phyloP scores from a whole-genome alignment of 2,329 filamentous ascomycete genomes.

The Pezicula carpinea region DNA sequence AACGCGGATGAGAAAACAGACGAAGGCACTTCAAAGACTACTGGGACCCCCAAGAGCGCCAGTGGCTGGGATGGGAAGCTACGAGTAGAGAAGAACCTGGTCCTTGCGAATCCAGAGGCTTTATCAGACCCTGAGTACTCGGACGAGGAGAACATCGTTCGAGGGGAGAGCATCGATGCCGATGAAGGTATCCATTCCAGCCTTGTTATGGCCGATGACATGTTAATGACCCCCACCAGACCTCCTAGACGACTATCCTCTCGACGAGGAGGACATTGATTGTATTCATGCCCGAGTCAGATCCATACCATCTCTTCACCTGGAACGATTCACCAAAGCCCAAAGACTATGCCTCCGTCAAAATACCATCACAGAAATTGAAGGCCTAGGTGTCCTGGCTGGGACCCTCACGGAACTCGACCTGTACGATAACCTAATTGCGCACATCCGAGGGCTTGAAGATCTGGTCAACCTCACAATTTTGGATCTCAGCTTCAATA shows the following conservation, averaged over 20 bases:
- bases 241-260: constrained; percentile 55
- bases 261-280: constrained; percentile 72
- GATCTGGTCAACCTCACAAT: constrained; percentile 68
- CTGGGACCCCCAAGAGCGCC: constrained; percentile 39
- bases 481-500: constrained; percentile 96
- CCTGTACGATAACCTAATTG: constrained; percentile 93
- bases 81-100: constrained; percentile 64
- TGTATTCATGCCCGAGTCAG: constrained; percentile 81
- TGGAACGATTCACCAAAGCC: constrained; percentile 77
- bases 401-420: constrained; percentile 76
- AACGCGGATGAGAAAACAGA: constrained; percentile 18
- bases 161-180: constrained; percentile 70
- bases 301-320: constrained; percentile 70
- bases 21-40: constrained; percentile 19
- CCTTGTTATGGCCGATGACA: constrained; percentile 5
- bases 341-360: constrained; percentile 84
- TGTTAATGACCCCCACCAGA: constrained; percentile 35
- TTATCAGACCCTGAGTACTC: constrained; percentile 83
- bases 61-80: constrained; percentile 84
- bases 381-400: constrained; percentile 64
- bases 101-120: constrained; percentile 73
- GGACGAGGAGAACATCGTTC: constrained; percentile 63
- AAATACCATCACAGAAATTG: constrained; percentile 79
- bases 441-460: constrained; percentile 80
- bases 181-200: constrained; percentile 62